A percentile compares a stretch with the other conserved stretches of the same genome.
Evolutionary conservation across 176 grass and related monocot genomes (phyloP).

Genomic region (Otatea glauca): DNA sequence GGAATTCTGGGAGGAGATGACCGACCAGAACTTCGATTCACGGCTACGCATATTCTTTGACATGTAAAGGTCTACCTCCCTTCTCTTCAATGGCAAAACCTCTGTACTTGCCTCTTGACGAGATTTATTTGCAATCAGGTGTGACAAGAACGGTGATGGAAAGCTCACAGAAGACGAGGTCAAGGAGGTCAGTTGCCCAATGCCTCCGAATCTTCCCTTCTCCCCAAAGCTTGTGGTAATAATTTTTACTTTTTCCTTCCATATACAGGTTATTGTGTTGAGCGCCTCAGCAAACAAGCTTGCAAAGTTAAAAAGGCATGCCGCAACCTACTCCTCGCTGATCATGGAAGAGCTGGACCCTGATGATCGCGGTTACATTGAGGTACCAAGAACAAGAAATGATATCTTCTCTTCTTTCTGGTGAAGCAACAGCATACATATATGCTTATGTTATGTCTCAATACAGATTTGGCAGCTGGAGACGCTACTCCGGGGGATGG

Average conservation of each 20-base stretch:
- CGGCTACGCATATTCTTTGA: slow-evolving; percentile 91
- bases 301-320: slow-evolving; percentile 77
- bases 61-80: slow-evolving; percentile 61
- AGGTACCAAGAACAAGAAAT: slow-evolving; percentile 51
- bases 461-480: slow-evolving; percentile 92
- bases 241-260: slow-evolving; percentile 6
- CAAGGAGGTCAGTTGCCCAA: slow-evolving; percentile 56
- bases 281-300: slow-evolving; percentile 92
- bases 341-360: slow-evolving; percentile 99
- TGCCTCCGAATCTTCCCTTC: not conserved
- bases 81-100: not conserved
- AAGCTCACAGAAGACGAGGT: slow-evolving; percentile 92
- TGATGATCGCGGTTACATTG: slow-evolving; percentile 70
- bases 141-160: slow-evolving; percentile 94
- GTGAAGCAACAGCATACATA: not conserved
- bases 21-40: slow-evolving; percentile 89
- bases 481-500: slow-evolving; percentile 79
- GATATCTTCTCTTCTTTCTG: not conserved
- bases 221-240: not conserved
- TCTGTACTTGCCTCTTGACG: not conserved
- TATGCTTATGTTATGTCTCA: not conserved
- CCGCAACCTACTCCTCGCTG: slow-evolving; percentile 75
- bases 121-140: slow-evolving; percentile 54
- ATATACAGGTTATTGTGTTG: slow-evolving; percentile 66
- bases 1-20: slow-evolving; percentile 95